A percentile compares a stretch with the other conserved stretches of the same genome.
Evolutionary conservation across 768 basidiomycete genomes (phyloP).

Genomic region (Trametes villosa): DNA sequence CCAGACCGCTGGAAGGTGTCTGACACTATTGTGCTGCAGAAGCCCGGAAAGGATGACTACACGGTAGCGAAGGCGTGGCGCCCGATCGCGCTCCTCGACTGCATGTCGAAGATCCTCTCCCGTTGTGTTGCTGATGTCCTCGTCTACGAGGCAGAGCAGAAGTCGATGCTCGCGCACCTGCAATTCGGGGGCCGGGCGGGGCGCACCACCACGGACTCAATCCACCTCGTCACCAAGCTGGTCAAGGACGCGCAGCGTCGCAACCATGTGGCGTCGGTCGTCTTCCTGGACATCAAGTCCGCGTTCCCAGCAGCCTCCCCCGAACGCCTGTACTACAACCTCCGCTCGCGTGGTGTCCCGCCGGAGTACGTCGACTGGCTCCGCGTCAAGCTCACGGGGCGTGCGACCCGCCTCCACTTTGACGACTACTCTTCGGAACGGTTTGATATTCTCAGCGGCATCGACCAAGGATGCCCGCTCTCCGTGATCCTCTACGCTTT

Average conservation of each 20-base stretch:
- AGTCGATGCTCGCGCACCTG: constrained; percentile 17
- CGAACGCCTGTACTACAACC: constrained; percentile 21
- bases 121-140: constrained; percentile 26
- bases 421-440: constrained; percentile 29
- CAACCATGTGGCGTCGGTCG: constrained; percentile 33
- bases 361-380: constrained; percentile 24
- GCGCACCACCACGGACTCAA: constrained; percentile 30
- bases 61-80: constrained; percentile 36
- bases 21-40: constrained; percentile 37
- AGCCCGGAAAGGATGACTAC: constrained; percentile 42
- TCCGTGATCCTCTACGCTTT: constrained; percentile 37
- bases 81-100: constrained; percentile 41
- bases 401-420: constrained; percentile 27
- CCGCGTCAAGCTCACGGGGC: constrained; percentile 20
- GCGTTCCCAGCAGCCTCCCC: constrained; percentile 33
- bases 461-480: too few species aligned
- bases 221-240: constrained; percentile 28
- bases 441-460: constrained; percentile 30
- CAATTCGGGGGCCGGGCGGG: too few species aligned
- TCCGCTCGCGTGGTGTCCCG: too few species aligned
- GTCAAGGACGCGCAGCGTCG: constrained; percentile 30
- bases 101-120: too few species aligned
- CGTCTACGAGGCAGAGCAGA: constrained; percentile 4
- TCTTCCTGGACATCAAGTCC: constrained; percentile 40
- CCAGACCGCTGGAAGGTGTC: constrained; percentile 35